Evolutionary conservation across 805 yeast genomes (phyloP).

Genomic region (Candida ovalis): DNA sequence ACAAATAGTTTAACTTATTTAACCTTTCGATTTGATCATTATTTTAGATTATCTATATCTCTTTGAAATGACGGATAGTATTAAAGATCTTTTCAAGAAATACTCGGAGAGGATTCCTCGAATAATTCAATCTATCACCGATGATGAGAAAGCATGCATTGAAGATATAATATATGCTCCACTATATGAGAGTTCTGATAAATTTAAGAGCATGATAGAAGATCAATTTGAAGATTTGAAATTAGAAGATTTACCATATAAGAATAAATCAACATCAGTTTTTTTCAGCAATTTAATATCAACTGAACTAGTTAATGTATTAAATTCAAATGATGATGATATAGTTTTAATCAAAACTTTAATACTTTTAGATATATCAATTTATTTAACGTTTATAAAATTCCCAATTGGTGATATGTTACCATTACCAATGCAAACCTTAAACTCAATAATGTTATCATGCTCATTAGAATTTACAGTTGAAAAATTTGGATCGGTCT

Average conservation of each 20-base stretch:
- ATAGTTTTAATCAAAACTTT: conserved; percentile 8
- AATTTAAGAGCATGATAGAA: neutral
- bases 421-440: conserved; percentile 26
- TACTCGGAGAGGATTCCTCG: conserved; percentile 4
- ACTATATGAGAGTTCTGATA: conserved; percentile 1
- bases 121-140: conserved; percentile 3
- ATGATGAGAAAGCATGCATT: neutral
- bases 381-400: conserved; percentile 13
- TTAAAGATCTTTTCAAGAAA: conserved; percentile 2
- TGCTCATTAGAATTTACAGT: conserved; percentile 21
- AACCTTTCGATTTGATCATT: no score
- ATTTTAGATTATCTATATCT: no score
- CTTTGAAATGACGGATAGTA: neutral
- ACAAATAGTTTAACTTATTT: no score
- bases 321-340: neutral
- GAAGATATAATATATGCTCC: conserved; percentile 2
- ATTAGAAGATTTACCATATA: conserved; percentile 10
- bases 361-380: conserved; percentile 22
- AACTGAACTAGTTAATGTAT: neutral
- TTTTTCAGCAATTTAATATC: conserved; percentile 16
- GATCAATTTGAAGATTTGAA: conserved; percentile 3
- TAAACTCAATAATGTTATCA: conserved; percentile 20
- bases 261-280: conserved; percentile 1
- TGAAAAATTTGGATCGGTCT: conserved; percentile 16
- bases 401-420: conserved; percentile 5